Evolutionary conservation across 306 rosid genomes (phyloP).

Genomic region (Vigna unguiculata): DNA sequence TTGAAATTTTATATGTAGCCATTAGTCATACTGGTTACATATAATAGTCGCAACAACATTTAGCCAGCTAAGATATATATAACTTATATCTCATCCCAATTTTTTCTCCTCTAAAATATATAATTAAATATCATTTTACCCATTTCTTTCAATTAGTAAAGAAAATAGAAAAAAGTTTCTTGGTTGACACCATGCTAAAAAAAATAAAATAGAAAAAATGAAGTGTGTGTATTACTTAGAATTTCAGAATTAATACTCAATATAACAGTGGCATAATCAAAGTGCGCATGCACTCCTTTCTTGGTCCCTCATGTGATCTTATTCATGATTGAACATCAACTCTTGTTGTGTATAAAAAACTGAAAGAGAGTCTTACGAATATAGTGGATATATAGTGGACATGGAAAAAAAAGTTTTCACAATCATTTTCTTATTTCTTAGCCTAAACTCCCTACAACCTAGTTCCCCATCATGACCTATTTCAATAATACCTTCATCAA

Average conservation of each 20-base stretch:
- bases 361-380: background rate
- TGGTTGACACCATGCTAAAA: background rate
- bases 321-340: slow-evolving; percentile 20
- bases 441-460: slow-evolving; percentile 1
- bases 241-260: background rate
- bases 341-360: background rate
- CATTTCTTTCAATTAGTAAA: background rate
- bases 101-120: too few relatives aligned
- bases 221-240: background rate
- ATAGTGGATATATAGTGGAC: background rate
- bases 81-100: background rate
- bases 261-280: background rate
- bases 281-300: slow-evolving; percentile 12
- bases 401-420: background rate
- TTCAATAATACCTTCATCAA: background rate
- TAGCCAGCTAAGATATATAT: background rate
- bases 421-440: slow-evolving; percentile 23
- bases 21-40: background rate
- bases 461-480: slow-evolving; percentile 25
- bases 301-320: slow-evolving; percentile 7
- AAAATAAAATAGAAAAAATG: background rate
- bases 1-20: background rate
- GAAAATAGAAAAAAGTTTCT: background rate
- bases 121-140: too few relatives aligned
- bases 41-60: background rate